phyloP scores from a whole-genome alignment of 306 rosid genomes.

The Begonia masoniana region DNA sequence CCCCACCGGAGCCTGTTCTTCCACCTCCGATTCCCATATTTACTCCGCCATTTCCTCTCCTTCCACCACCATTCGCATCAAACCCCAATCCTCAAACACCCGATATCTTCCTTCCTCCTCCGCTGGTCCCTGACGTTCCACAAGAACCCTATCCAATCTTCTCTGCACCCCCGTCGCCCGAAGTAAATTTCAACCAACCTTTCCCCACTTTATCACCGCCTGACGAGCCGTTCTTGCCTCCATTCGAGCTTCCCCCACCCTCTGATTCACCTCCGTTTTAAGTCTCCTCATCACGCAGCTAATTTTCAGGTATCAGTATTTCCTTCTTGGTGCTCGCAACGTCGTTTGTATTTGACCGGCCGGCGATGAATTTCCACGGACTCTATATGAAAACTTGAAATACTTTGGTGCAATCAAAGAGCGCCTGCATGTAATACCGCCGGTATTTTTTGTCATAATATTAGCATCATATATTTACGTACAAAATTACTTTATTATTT shows the following conservation, averaged over 20 bases:
- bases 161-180: constrained; percentile 25
- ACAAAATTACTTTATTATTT: too few relatives aligned
- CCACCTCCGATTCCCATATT: constrained; percentile 41
- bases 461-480: too few relatives aligned
- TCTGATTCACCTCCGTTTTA: constrained; percentile 3
- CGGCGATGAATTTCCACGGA: too few relatives aligned
- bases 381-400: too few relatives aligned
- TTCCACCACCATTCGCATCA: constrained; percentile 11
- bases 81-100: constrained; percentile 12
- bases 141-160: constrained; percentile 26
- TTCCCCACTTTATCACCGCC: constrained; percentile 18
- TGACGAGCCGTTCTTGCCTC: constrained; percentile 12
- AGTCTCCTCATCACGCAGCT: too few relatives aligned
- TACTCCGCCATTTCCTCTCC: constrained; percentile 28
- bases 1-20: constrained; percentile 23
- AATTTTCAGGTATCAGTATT: too few relatives aligned
- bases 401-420: too few relatives aligned
- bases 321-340: too few relatives aligned
- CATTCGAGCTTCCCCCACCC: constrained; percentile 6
- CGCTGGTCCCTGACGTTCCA: constrained; percentile 30
- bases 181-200: constrained; percentile 17
- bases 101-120: constrained; percentile 24
- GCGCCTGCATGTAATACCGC: too few relatives aligned
- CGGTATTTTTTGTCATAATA: too few relatives aligned
- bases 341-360: too few relatives aligned